Evolutionary conservation across 129 eudicot species (phyloP), one percentile per base, ranked within the genome.

Genomic region (Mikania micrantha): DNA sequence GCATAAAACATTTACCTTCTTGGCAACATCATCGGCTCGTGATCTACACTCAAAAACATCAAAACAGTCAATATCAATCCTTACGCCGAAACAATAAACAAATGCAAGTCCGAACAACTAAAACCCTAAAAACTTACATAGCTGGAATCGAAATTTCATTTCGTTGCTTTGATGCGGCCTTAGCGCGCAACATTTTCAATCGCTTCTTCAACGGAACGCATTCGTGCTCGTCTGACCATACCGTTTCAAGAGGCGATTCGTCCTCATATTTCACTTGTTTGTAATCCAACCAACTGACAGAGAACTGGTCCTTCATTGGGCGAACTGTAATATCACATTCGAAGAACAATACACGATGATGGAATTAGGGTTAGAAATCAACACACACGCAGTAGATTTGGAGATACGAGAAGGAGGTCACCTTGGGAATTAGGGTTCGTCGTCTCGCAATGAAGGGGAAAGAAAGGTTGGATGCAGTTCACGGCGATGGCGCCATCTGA

Each of bases 191-290:
- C 79, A 81, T 24, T 47, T 83, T 87, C 70, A 81, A 64, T 12
- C 95, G 91, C 65, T 83, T 84, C 47, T 88, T 91, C 73, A 91
- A 78, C 2, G 97, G 97, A 70, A 91, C 48, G 21, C 83, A 53
- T 24, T 85, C 97, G 59, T 60, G 67, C 45, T 87, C 90, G 24
- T 79, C 93, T 6, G 91, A 78, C 91, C 90, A 84, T 16, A 9
- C 64, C 52, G 62, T 29, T 52, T 71, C 83, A 16, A 8, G 12
- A 39, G 63, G 64, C 29, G 17, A 34, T 45, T 72, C 64, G 22
- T 73, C 60, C 45, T 54, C 67, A 31, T 66, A 20, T 9, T 65
- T 74, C 47, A 65, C 29, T 54, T 20, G 78, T 11, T 36, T 20
- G 56, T 52, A 35, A 7, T 52, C 42, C 9, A 57, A 20, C 44